Evolutionary conservation across 768 basidiomycete genomes (phyloP), one percentile per base, ranked within the genome.

Genomic region (Tulasnella sp.): DNA sequence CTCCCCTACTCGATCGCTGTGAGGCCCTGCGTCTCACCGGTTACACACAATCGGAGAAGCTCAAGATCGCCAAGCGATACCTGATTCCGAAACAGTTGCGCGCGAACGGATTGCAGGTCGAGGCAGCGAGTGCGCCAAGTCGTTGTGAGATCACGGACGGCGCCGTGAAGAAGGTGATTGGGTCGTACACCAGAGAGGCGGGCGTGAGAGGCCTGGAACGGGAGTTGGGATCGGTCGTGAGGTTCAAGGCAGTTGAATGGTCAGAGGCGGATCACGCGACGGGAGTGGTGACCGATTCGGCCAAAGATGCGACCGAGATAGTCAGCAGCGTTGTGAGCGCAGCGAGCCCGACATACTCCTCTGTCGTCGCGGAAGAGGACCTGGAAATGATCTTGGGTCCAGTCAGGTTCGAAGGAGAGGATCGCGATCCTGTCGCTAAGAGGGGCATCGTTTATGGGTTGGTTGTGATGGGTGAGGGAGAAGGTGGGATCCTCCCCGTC

Each of bases 161-260:
- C 9, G 83, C 85, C 0, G 70, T 95, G 29, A 71, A 84, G 56
- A 78, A 81, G 52, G 78, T 95, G 51, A 83, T 85, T 19, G 86
- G 84, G 1, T 77, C 82, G 21, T 94, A 91, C 66, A 94, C 93
- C 1, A 77, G 88, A 4, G 93, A 97, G 70, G 90, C 92, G 0
- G 94, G 94, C 32, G 93, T 97, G n/a, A 81, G 94, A 34, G 83
- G 82, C 47, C 78, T 95, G 15, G 93, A 96, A 67, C 80, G 93
- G 11, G 82, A 88, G 1, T 82, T 97, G 43, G 91, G 89, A 2
- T 78, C 84, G 23, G 84, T 97, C n/a, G 86, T 86, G n/a, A 74
- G 93, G 30, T 85, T 78, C 64, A 96, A 96, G 67, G 93, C 91
- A 0, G 94, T 97, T 3, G 86, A 96, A 65, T 94, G 86, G 83